A percentile compares a stretch with the other conserved stretches of the same genome.
Evolutionary conservation across 768 basidiomycete genomes (phyloP).

Genomic region (Termitomyces sp.): DNA sequence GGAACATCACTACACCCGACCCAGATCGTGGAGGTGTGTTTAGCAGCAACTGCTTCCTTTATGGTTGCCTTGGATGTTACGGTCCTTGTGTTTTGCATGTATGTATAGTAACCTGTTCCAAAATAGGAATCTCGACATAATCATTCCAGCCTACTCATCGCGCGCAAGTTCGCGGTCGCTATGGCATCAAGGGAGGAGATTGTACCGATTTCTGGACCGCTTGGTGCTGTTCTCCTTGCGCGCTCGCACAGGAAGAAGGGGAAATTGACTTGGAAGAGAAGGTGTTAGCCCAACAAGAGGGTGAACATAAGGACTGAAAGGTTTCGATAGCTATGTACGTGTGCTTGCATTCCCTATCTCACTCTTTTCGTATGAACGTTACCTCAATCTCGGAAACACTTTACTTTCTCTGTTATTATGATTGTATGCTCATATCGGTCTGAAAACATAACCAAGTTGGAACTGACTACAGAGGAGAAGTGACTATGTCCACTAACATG

Average conservation of each 20-base stretch:
- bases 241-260: conserved; percentile 34
- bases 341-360: neutral
- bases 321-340: neutral
- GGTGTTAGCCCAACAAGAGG: conserved; percentile 13
- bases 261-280: conserved; percentile 37
- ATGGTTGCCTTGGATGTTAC: conserved; percentile 15
- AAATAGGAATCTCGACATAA: too few species aligned
- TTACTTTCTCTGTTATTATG: neutral
- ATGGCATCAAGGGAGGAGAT: conserved; percentile 29
- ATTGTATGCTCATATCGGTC: neutral
- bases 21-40: conserved; percentile 28
- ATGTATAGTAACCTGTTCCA: neutral
- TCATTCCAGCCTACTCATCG: neutral
- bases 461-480: neutral
- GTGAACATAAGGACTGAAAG: conserved; percentile 7
- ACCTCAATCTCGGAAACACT: neutral
- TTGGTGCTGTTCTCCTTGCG: conserved; percentile 35
- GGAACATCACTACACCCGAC: too few species aligned
- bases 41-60: conserved; percentile 24
- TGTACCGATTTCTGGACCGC: conserved; percentile 26
- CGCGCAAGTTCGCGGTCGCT: conserved; percentile 25
- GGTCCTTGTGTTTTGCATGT: conserved; percentile 29
- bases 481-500: neutral
- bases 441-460: neutral
- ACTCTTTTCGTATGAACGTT: too few species aligned